Conservation (phyloP, 2,329 filamentous ascomycete species). For the Botrytis elliptica region DNA sequence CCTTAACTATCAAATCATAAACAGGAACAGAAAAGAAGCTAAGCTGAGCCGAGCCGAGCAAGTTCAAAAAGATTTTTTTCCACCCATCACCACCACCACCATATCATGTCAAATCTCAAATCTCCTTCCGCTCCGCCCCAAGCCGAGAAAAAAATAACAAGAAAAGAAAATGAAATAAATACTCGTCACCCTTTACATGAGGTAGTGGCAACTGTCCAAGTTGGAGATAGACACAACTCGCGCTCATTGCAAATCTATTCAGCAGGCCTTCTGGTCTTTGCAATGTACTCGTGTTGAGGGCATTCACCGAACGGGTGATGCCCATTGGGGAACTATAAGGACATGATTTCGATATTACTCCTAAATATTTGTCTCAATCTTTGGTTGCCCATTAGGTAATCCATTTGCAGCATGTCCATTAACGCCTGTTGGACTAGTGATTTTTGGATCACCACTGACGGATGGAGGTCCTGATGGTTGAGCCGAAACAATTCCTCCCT, state of each 20-base stretch:
- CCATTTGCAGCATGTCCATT: slow-evolving; percentile 39
- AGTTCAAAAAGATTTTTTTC: background rate
- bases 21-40: slow-evolving; percentile 1
- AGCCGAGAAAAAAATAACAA: background rate
- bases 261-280: background rate
- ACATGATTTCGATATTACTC: background rate
- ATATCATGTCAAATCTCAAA: background rate
- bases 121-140: background rate
- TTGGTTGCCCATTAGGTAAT: slow-evolving; percentile 36
- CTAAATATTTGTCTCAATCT: slow-evolving; percentile 32
- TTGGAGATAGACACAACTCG: background rate
- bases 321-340: background rate
- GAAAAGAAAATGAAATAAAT: background rate
- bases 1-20: slow-evolving; percentile 13
- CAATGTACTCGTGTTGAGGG: background rate
- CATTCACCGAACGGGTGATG: background rate
- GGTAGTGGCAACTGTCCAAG: background rate
- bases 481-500: slow-evolving; percentile 49
- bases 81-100: background rate
- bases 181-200: background rate
- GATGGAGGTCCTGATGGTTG: slow-evolving; percentile 47
- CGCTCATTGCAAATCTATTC: background rate
- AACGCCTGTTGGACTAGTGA: slow-evolving; percentile 46
- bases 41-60: background rate
- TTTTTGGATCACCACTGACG: slow-evolving; percentile 50